A percentile compares a stretch with the other conserved stretches of the same genome.
These are phyloP conservation scores for Ophiobolus disseminans DNA, from an alignment of 2,329 filamentous ascomycete genomes.

Conservation along the genomic window DNA sequence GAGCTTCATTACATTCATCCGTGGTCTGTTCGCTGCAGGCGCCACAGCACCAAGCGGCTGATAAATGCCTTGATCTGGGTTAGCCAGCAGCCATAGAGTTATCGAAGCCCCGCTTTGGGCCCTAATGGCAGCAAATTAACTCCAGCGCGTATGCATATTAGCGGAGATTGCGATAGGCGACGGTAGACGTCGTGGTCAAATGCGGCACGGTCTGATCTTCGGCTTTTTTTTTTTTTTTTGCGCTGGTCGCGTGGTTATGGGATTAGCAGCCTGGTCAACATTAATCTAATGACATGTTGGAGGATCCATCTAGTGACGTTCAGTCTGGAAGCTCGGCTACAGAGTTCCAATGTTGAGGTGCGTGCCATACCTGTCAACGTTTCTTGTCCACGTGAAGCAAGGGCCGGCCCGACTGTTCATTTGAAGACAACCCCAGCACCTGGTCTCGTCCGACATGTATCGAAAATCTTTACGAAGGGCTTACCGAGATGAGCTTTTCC, in stretches of 20 bases:
- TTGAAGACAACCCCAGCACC: background rate
- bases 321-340: no score
- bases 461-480: background rate
- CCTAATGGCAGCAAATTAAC: conserved; percentile 44
- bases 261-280: no score
- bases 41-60: conserved; percentile 28
- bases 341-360: no score
- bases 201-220: background rate
- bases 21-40: conserved; percentile 30
- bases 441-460: background rate
- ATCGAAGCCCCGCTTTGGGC: conserved; percentile 41
- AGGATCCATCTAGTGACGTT: no score
- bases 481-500: background rate
- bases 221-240: no score
- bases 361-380: background rate
- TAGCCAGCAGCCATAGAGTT: conserved; percentile 30
- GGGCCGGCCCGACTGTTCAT: background rate
- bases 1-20: conserved; percentile 22
- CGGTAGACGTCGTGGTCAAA: background rate
- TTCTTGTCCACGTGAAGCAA: background rate
- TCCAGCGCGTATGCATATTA: conserved; percentile 21
- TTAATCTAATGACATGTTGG: no score
- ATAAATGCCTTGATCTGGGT: conserved; percentile 32
- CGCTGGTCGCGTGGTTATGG: background rate
- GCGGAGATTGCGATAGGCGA: conserved; percentile 19